Conservation (phyloP, 257 asterid genomes). For the Solanum commersonii region DNA sequence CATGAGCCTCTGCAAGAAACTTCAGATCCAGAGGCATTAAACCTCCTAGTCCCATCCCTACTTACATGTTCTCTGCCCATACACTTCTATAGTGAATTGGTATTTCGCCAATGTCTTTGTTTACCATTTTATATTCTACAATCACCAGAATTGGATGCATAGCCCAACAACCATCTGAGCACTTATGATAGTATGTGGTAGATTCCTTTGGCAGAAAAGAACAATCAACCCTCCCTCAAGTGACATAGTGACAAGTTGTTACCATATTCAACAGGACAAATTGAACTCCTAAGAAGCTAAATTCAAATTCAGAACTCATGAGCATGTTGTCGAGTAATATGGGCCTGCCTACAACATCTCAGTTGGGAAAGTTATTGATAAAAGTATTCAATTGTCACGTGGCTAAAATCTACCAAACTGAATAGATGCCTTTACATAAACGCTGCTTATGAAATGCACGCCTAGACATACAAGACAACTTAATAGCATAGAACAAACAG, state of each 20-base stretch:
- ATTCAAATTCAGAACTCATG: background rate
- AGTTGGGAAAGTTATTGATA: background rate
- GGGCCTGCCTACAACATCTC: background rate
- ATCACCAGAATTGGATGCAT: background rate
- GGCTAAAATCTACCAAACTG: background rate
- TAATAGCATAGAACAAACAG: background rate
- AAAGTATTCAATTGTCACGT: background rate
- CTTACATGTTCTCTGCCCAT: background rate
- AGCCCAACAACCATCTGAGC: background rate
- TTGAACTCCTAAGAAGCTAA: background rate
- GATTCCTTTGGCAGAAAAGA: background rate
- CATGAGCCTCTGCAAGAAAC: background rate
- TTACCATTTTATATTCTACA: background rate
- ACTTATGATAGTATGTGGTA: background rate
- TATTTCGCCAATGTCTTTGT: background rate
- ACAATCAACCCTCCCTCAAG: background rate
- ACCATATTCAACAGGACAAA: background rate
- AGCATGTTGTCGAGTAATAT: background rate
- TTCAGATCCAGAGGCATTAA: background rate
- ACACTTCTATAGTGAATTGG: background rate
- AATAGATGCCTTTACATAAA: background rate
- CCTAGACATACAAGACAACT: background rate
- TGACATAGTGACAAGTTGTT: background rate
- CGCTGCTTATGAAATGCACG: background rate
- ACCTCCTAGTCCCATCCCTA: background rate